Base-by-base conservation (phyloP, 345 rosid species). In the Theobroma cacao region DNA sequence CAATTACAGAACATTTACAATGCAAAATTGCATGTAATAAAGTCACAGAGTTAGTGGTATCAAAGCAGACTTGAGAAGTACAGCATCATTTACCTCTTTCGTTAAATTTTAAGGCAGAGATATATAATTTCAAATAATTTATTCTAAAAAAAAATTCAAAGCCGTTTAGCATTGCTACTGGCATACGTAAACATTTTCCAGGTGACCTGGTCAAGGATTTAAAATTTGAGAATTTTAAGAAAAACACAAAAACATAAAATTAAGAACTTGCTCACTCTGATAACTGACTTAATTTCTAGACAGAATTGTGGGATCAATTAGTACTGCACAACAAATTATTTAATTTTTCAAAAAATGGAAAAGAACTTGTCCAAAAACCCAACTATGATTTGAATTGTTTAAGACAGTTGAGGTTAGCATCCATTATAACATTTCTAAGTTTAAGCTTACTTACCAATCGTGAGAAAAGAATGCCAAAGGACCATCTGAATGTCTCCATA, bases 381-480 rank as follows among this genome's bases (percentile, higher is more conserved):
- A 14, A 9, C 17, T 74, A 47, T 34, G 40, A n/a, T 8, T 80
- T 67, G 28, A 55, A 72, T 77, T 45, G 17, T 41, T 31, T 6
- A 14, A 43, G 7, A 65, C 17, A 22, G 50, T 22, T 33, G 48
- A 20, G 8, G 43, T 40, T 36, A 72, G 14, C 41, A 77, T 12
- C 52, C 58, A 40, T 18, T 15, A 30, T 24, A 38, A 58, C 18
- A 78, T 36, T n/a, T 26, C 22, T 36, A 48, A 26, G 41, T 31
- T 33, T 26, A 83, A 78, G 14, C 55, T 72, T 26, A 65, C 98
- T 87, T 86, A 95, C 99, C 97, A 95, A 88, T 66, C 98, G 94
- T 45, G 99, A 95, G 89, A 95, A 93, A 53, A 95, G 91, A 78
- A 95, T 95, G 65, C 99, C 98, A 67, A 95, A 93, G 61, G 99